phyloP scores from a whole-genome alignment of 1,139 yeast genomes.

The Hyphopichia wangnamkhiaoensis region DNA sequence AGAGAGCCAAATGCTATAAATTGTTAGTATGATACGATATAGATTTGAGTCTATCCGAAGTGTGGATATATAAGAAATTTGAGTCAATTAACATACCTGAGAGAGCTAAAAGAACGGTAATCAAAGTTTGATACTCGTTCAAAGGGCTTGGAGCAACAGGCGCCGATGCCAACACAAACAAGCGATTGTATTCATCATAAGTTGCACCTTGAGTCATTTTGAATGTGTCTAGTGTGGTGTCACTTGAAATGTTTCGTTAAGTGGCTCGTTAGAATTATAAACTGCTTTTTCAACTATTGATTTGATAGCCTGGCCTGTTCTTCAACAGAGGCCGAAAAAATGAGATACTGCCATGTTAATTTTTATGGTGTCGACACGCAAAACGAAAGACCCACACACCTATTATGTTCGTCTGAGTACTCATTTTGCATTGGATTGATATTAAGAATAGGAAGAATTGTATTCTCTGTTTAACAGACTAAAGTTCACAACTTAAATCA shows the following conservation, averaged over 20 bases:
- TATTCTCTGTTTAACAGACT: no score
- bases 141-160: conserved; percentile 23
- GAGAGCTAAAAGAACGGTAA: conserved; percentile 10
- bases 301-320: background rate
- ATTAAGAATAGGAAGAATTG: no score
- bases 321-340: background rate
- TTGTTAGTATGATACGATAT: conserved; percentile 14
- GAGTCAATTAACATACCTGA: conserved; percentile 10
- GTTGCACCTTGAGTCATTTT: conserved; percentile 30
- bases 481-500: conserved; percentile 1
- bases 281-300: background rate
- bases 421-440: no score
- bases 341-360: background rate
- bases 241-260: no score
- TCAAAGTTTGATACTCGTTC: conserved; percentile 8
- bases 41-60: no score
- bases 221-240: background rate
- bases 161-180: conserved; percentile 23
- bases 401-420: no score
- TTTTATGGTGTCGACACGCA: background rate
- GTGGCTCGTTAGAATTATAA: no score
- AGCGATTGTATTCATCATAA: conserved; percentile 29
- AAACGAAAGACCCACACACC: background rate
- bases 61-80: background rate
- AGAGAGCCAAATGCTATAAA: conserved; percentile 37